Evolutionary conservation across 2,329 filamentous ascomycete species (phyloP).

Genomic region (Emergomyces orientalis): DNA sequence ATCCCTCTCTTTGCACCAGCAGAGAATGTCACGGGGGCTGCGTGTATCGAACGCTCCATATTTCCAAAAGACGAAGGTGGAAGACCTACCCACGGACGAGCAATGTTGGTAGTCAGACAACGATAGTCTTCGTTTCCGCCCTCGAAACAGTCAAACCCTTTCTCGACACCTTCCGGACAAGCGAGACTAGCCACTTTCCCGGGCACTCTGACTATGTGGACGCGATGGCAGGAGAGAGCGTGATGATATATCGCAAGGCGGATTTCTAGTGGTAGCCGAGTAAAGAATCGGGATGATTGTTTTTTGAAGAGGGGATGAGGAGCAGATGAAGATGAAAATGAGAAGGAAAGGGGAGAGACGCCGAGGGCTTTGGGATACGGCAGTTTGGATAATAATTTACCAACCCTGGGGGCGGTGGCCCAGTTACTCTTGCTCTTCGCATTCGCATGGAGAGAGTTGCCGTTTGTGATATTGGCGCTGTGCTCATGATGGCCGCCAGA

Average conservation of each 20-base stretch:
- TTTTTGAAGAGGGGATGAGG: not conserved
- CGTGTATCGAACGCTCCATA: not conserved
- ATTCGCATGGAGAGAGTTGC: too few species aligned
- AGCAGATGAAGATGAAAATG: not conserved
- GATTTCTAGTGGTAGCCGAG: not conserved
- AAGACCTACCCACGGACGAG: not conserved
- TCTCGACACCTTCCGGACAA: not conserved
- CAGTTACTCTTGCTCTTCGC: too few species aligned
- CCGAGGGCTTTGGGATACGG: not conserved
- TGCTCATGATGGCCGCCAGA: not conserved
- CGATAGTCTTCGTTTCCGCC: not conserved
- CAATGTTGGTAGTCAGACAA: not conserved
- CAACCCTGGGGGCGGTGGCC: too few species aligned
- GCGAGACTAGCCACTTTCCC: not conserved
- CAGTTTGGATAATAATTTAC: not conserved
- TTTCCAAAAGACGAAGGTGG: not conserved
- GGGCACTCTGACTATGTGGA: not conserved
- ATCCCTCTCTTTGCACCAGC: not conserved
- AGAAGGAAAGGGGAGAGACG: not conserved
- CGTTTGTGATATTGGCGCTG: too few species aligned
- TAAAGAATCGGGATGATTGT: not conserved
- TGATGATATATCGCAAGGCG: constrained; percentile 1
- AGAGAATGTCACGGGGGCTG: not conserved
- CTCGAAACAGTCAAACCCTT: not conserved
- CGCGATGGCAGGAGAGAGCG: not conserved